phyloP scores from a whole-genome alignment of 108 stramenopile species.

The Skeletonema grethae region DNA sequence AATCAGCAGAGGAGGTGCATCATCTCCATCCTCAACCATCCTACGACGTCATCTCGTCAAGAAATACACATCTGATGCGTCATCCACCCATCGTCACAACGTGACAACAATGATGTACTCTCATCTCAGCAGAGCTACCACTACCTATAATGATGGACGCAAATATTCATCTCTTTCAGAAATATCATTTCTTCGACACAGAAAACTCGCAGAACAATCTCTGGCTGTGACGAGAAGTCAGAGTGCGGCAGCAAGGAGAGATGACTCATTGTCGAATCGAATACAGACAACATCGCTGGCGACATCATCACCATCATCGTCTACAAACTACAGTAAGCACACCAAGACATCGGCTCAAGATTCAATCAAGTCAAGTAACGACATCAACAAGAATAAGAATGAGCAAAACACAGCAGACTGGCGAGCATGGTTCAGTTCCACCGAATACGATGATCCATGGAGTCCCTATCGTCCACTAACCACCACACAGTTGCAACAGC shows the following conservation, averaged over 20 bases:
- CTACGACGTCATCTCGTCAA: no score
- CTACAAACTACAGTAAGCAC: not conserved
- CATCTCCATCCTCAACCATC: no score
- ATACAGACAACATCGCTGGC: not conserved
- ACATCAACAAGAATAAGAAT: not conserved
- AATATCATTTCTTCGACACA: not conserved
- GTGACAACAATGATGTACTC: not conserved
- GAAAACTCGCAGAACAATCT: not conserved
- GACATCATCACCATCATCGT: not conserved
- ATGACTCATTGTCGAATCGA: not conserved
- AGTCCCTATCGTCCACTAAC: slow-evolving; percentile 21
- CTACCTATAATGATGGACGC: no score
- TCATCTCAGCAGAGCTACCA: not conserved
- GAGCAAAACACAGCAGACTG: slow-evolving; percentile 10
- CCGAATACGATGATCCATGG: slow-evolving; percentile 45
- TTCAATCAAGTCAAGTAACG: not conserved
- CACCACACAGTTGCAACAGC: not conserved
- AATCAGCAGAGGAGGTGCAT: no score
- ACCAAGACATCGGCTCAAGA: not conserved
- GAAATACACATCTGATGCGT: not conserved
- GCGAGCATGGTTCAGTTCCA: slow-evolving; percentile 37
- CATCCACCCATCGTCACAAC: not conserved
- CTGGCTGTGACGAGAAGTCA: not conserved
- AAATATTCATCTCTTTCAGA: not conserved
- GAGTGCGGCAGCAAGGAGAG: not conserved